Base-by-base conservation (phyloP, 306 rosid species). In the Hippophae tibetana region DNA sequence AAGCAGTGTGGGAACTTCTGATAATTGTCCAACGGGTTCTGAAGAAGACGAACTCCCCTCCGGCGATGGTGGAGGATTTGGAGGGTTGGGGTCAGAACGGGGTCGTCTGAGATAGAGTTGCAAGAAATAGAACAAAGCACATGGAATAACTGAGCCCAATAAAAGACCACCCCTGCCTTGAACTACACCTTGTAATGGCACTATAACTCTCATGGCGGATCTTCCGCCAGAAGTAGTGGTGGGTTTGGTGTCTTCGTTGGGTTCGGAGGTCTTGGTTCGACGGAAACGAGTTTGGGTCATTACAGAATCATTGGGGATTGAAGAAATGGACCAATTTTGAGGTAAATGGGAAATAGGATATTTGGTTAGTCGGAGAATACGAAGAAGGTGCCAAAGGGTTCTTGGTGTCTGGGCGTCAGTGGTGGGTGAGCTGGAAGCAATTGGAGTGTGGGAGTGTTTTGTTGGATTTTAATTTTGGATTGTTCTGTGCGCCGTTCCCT, bases 91-190 rank as follows among this genome's bases (percentile, higher is more conserved):
- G 44, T 45, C 65, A n/a, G 85, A 26, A 55, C 72, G 87, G 54
- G 72, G 73, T 6, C 72, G 73, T 72, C 77, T 92, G 51, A 92
- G 71, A 71, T 68, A 92, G 26, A 92, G 85, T 47, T 88, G 99
- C 14, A 92, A 79, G 64, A 85, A 78, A 60, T 88, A 92, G 67
- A 88, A 92, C 52, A 92, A 93, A 5, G 89, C 99, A 56, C 99
- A 92, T 7, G 99, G 99, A 52, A 92, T 85, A 25, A 85, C 81
- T 0, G 99, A 88, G 76, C 99, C 99, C 62, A 72, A 78, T 13
- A 92, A 77, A 40, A 92, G 83, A 10, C 98, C 99, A 3, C 96
- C 95, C 43, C 81, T 68, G 42, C 99, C 99, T 72, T 92, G 96
- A 10, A 85, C 99, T 9, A 92, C 84, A 26, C 89, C 95, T 58